Evolutionary conservation across 2,329 filamentous ascomycete genomes (phyloP), one percentile per base, ranked within the genome.

Genomic region (Nigrospora oryzae): DNA sequence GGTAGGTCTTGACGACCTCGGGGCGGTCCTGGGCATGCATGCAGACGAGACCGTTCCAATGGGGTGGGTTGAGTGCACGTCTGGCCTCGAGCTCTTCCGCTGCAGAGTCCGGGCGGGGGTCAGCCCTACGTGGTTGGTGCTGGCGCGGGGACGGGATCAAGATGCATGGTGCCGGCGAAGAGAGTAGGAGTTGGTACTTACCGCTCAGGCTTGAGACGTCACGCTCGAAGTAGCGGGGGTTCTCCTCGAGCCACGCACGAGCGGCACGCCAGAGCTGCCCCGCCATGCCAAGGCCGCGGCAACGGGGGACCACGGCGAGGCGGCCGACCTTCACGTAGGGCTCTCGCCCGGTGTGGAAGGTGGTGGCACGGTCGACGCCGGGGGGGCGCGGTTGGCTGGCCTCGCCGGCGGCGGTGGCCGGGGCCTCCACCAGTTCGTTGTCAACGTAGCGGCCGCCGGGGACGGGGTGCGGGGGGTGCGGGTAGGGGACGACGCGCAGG

Each of bases 291-390:
- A 74, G 71, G 1, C 82, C 79, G 30, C 89, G 77, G 58, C 80
- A 87, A 23, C 77, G 70, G 10, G 71, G 66, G 13, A 86, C 53
- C 0, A 93, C 83, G 0, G 88, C 86, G 28, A 96, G 70, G 1
- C 88, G 77, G 5, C 88, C 88, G 2, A 96, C 66, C 65, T 91
- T 94, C 50, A 95, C 71, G 62, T 91, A 95, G 0, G 86, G 81
- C 56, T 94, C 88, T 34, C 69, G 58, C 7, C 75, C 77, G 56
- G 85, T 73, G 58, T 79, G 75, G 51, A 73, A 67, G 41, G 64
- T 71, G 36, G 74, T 79, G 38, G 62, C 54, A 4, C 70, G 65
- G 57, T 78, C 73, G 11, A 17, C 19, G n/a, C 53, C 53, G 40
- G 52, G 55, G 14, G 54, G 52, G 19, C 19, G 11, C 31, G 36